A percentile compares a stretch with the other conserved stretches of the same genome.
Evolutionary conservation across 768 basidiomycete species (phyloP).

Genomic region (Russula sp.): DNA sequence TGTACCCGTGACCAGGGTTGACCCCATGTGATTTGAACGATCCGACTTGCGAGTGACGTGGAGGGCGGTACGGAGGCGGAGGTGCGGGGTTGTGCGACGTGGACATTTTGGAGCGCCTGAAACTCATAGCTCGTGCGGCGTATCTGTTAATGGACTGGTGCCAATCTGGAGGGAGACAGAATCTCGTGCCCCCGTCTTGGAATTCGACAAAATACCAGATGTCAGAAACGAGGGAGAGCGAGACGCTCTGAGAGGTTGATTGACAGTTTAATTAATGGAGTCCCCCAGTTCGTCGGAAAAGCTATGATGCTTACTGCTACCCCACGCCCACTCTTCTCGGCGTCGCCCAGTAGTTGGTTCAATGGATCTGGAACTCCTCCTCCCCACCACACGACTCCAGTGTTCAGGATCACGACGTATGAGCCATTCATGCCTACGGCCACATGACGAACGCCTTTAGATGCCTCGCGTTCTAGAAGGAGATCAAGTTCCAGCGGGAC

Average conservation of each 20-base stretch:
- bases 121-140: background rate
- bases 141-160: background rate
- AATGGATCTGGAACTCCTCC: background rate
- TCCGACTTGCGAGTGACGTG: background rate
- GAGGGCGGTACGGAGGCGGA: background rate
- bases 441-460: conserved; percentile 11
- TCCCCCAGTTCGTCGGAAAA: background rate
- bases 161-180: conserved; percentile 1
- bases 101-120: background rate
- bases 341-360: background rate
- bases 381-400: conserved; percentile 7
- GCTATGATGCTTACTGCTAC: background rate
- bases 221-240: conserved; percentile 2
- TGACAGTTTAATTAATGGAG: background rate
- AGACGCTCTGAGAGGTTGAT: background rate
- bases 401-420: conserved; percentile 8
- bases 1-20: background rate
- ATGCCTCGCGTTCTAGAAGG: conserved; percentile 1
- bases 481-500: background rate
- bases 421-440: conserved; percentile 4
- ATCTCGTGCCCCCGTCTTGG: background rate
- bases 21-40: background rate
- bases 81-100: background rate
- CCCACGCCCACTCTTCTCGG: background rate
- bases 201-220: conserved; percentile 15